Percentiles rank a stretch among this genome's conserved stretches.
Conservation (phyloP, 2,329 filamentous ascomycete species). For the Colletotrichum orchidophilum region DNA sequence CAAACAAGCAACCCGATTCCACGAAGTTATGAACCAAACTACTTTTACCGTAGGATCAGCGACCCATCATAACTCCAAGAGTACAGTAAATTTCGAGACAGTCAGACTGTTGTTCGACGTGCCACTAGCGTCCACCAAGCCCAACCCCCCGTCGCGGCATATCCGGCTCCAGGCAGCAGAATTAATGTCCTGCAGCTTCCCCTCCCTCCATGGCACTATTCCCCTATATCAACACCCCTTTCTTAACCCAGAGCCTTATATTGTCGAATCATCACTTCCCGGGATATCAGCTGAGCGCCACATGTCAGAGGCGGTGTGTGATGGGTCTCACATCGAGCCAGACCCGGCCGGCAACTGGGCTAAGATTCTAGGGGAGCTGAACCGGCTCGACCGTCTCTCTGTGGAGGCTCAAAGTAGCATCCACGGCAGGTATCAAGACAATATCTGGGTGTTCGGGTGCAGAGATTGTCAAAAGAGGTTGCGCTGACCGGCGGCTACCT, state of each 20-base stretch:
- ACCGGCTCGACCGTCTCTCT: background rate
- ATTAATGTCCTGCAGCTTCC: conserved; percentile 9
- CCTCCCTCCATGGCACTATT: background rate
- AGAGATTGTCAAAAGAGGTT: background rate
- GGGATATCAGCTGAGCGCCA: background rate
- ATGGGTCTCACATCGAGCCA: background rate
- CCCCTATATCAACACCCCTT: background rate
- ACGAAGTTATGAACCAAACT: background rate
- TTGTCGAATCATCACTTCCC: background rate
- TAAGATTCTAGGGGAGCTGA: background rate
- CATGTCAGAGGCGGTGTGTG: background rate
- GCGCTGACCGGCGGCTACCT: background rate
- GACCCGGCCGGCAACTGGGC: background rate
- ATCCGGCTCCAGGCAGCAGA: conserved; percentile 23
- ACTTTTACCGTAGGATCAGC: background rate
- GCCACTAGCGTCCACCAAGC: background rate
- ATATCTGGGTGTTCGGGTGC: background rate
- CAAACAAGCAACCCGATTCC: background rate
- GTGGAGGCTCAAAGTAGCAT: background rate
- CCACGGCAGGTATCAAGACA: background rate
- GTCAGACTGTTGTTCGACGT: background rate
- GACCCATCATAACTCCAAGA: background rate
- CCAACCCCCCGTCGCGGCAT: background rate
- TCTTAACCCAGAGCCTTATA: background rate
- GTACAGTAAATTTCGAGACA: background rate